These are phyloP conservation scores for Aquilaria malaccensis DNA, from an alignment of 345 rosid genomes.

Conservation along the genomic window DNA sequence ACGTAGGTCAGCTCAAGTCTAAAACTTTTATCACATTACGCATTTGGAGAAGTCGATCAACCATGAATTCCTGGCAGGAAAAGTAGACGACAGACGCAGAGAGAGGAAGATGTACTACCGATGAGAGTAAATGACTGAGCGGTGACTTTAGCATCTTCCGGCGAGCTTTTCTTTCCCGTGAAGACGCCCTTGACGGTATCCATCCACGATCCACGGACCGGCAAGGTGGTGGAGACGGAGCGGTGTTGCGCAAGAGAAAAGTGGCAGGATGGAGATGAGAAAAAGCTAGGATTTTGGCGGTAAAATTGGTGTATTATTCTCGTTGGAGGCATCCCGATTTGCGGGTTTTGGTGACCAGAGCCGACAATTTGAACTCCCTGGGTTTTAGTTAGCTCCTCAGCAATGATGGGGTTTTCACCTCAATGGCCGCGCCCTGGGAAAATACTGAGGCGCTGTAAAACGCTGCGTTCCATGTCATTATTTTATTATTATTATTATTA, in stretches of 20 bases:
- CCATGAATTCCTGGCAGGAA: not conserved
- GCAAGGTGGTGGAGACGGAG: slow-evolving; percentile 42
- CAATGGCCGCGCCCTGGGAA: too few relatives aligned
- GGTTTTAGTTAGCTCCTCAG: too few relatives aligned
- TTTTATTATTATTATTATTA: too few relatives aligned
- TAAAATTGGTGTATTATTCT: too few relatives aligned
- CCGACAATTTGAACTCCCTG: too few relatives aligned
- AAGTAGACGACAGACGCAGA: not conserved
- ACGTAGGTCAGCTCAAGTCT: too few relatives aligned
- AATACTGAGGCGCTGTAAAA: too few relatives aligned
- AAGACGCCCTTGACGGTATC: slow-evolving; percentile 75
- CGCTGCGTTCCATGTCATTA: too few relatives aligned
- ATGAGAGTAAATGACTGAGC: slow-evolving; percentile 66
- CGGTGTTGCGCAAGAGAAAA: slow-evolving; percentile 36
- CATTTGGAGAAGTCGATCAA: not conserved
- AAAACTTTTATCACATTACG: not conserved
- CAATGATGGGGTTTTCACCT: too few relatives aligned
- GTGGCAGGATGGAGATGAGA: not conserved
- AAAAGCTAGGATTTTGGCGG: too few relatives aligned
- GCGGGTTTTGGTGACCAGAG: too few relatives aligned
- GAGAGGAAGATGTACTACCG: slow-evolving; percentile 31
- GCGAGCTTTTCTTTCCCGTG: slow-evolving; percentile 52
- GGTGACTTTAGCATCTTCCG: slow-evolving; percentile 28
- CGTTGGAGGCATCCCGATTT: too few relatives aligned
- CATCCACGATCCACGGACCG: slow-evolving; percentile 60